A percentile compares a stretch with the other conserved stretches of the same genome.
Conservation (phyloP, 2,329 filamentous ascomycete species). For the Aspergillus fumigatus region DNA sequence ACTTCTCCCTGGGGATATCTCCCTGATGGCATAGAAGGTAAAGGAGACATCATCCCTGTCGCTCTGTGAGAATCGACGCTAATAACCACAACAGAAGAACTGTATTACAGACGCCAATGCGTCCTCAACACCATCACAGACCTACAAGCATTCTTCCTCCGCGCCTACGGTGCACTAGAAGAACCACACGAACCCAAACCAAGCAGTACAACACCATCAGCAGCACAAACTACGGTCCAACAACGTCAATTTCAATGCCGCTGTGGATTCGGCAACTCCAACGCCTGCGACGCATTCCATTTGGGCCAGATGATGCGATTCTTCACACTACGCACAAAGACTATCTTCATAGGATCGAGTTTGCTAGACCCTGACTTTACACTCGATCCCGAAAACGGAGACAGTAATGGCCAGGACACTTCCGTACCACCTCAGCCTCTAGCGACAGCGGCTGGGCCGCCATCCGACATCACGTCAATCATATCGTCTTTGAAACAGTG, state of each 20-base stretch:
- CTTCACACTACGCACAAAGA: conserved; percentile 38
- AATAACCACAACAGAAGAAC: conserved; percentile 31
- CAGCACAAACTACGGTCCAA: conserved; percentile 16
- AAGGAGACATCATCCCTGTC: conserved; percentile 1
- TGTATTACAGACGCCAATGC: conserved; percentile 38
- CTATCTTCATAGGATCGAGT: conserved; percentile 39
- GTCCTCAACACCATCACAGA: conserved; percentile 41
- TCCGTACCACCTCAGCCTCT: not conserved
- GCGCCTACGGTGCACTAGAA: conserved; percentile 37
- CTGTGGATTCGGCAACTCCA: conserved; percentile 38
- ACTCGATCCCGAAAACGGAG: conserved; percentile 13
- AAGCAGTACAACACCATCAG: conserved; percentile 5
- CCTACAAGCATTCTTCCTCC: conserved; percentile 40
- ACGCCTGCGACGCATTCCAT: conserved; percentile 42
- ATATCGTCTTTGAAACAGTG: conserved; percentile 37
- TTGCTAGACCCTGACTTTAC: conserved; percentile 33
- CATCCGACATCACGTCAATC: conserved; percentile 29
- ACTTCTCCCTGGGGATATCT: conserved; percentile 35
- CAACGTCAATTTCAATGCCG: conserved; percentile 36
- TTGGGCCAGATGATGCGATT: conserved; percentile 43
- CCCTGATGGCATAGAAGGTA: conserved; percentile 39
- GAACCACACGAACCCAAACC: conserved; percentile 17
- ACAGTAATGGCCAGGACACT: conserved; percentile 2
- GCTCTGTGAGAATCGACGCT: not conserved
- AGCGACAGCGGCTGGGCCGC: conserved; percentile 8